Evolutionary conservation across 441 rosid genomes (phyloP), one percentile per base, ranked within the genome.

Genomic region (Erodium trifolium): DNA sequence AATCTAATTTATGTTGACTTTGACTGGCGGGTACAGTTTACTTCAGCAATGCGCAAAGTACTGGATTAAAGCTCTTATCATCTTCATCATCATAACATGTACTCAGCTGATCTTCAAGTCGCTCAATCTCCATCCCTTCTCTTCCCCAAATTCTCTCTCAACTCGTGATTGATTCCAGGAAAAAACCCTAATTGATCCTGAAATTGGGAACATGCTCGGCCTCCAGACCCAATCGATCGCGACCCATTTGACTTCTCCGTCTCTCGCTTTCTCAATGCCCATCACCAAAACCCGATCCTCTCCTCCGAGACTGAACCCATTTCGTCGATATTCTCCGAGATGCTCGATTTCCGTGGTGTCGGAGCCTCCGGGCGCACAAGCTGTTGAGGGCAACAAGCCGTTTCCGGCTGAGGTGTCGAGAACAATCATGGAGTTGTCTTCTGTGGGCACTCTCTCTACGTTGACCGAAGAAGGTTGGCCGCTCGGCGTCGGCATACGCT

Each of bases 321-420:
- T 51, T 68, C 85, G 73, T 74, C 77, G 71, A 62, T 68, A 75
- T 67, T 76, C 43, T 19, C 72, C 85, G 49, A 87, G 78, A 82
- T 93, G 90, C 72, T 88, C 94, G 29, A 75, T 89, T 67, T 86
- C 96, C 69, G 67, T 85, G 13, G 80, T 83, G 31, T 73, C 86
- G 17, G 78, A 68, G 51, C 69, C 85, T 19, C 65, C 82, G 68
- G 79, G 35, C 10, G 67, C 74, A 16, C 63, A 73, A 41, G 57
- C 29, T 9, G 31, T 75, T 85, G 19, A 39, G 5, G 47, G 23
- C 18, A 75, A 35, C 76, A 84, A 83, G 83, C 98, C 96, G 12
- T 82, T 84, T 64, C 94, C 97, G 0, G 90, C 97, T 16, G 96
- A 93, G 79, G 82, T 86, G 67, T 88, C 97, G 13, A 82, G 98